Evolutionary conservation across 352 stramenopile genomes (phyloP).

Genomic region (Blastocystis sp.): DNA sequence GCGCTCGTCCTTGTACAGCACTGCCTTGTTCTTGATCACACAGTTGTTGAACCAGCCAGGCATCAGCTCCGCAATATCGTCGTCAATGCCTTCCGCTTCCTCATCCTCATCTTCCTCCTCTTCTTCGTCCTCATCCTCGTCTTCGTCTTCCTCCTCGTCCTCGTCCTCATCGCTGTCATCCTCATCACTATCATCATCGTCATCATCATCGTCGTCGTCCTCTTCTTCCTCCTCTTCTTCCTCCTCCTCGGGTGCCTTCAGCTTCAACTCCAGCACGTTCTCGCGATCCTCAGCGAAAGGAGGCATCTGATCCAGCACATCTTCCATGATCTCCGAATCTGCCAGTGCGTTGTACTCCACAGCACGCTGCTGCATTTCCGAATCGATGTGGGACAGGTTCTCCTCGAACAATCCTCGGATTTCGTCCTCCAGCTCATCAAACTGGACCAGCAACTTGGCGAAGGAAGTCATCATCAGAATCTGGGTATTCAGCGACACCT

Average conservation of each 20-base stretch:
- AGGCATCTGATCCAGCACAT: conserved; percentile 91
- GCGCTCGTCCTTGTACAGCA: conserved; percentile 81
- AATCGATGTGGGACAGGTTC: conserved; percentile 83
- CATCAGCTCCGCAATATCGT: conserved; percentile 47
- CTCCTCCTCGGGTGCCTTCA: conserved; percentile 68
- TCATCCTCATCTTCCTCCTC: conserved; percentile 63
- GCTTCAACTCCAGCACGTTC: conserved; percentile 72
- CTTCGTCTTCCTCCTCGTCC: conserved; percentile 59
- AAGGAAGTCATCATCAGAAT: conserved; percentile 88
- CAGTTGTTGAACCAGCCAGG: conserved; percentile 74
- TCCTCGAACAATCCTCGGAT: conserved; percentile 78
- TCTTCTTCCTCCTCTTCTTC: conserved; percentile 68
- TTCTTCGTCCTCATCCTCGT: conserved; percentile 64
- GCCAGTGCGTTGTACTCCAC: conserved; percentile 85
- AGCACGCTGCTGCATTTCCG: conserved; percentile 92
- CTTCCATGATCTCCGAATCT: conserved; percentile 77
- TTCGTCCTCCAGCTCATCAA: conserved; percentile 69
- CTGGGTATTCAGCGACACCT: conserved; percentile 75
- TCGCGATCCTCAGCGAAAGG: conserved; percentile 86
- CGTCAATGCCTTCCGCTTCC: conserved; percentile 58
- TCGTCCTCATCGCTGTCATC: conserved; percentile 62
- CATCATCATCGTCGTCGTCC: conserved; percentile 68
- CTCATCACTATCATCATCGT: conserved; percentile 59
- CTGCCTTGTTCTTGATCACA: conserved; percentile 79
- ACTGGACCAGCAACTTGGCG: conserved; percentile 85